These are phyloP conservation scores for Torulaspora gathmanii DNA, from an alignment of 805 yeast species.

Conservation along the genomic window DNA sequence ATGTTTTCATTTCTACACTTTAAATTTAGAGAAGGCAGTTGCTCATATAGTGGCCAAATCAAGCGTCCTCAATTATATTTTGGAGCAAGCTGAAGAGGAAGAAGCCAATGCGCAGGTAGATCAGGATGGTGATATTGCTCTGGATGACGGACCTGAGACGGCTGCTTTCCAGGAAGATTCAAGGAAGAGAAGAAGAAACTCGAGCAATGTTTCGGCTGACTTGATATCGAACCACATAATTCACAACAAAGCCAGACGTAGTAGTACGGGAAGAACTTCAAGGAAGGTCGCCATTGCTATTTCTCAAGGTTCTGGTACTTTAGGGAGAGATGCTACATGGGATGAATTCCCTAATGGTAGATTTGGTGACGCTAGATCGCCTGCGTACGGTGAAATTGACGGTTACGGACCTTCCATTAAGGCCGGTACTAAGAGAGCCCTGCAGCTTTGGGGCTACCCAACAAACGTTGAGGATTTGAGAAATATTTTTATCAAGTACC, in stretches of 20 bases:
- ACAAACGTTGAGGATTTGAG: constrained; percentile 54
- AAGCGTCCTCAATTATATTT: constrained; percentile 46
- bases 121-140: constrained; percentile 32
- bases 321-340: constrained; percentile 92
- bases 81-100: constrained; percentile 41
- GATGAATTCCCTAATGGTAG: constrained; percentile 96
- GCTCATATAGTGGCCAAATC: constrained; percentile 75
- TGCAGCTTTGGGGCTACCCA: constrained; percentile 79
- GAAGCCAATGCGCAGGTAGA: constrained; percentile 25
- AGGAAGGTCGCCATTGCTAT: constrained; percentile 66
- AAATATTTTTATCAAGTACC: constrained; percentile 61
- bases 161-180: constrained; percentile 12
- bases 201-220: constrained; percentile 28
- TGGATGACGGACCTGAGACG: constrained; percentile 23
- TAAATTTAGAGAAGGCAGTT: constrained; percentile 86
- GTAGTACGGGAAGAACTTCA: constrained; percentile 35
- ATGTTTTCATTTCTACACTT: constrained; percentile 89
- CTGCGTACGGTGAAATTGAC: constrained; percentile 96
- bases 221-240: constrained; percentile 42
- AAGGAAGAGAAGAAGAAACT: constrained; percentile 32
- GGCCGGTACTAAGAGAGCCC: constrained; percentile 61
- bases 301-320: constrained; percentile 74
- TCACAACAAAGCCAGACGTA: constrained; percentile 29
- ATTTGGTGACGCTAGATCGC: constrained; percentile 91
- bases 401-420: constrained; percentile 94